These are phyloP conservation scores for Neurospora africana DNA, from an alignment of 495 filamentous ascomycete genomes.

Conservation along the genomic window DNA sequence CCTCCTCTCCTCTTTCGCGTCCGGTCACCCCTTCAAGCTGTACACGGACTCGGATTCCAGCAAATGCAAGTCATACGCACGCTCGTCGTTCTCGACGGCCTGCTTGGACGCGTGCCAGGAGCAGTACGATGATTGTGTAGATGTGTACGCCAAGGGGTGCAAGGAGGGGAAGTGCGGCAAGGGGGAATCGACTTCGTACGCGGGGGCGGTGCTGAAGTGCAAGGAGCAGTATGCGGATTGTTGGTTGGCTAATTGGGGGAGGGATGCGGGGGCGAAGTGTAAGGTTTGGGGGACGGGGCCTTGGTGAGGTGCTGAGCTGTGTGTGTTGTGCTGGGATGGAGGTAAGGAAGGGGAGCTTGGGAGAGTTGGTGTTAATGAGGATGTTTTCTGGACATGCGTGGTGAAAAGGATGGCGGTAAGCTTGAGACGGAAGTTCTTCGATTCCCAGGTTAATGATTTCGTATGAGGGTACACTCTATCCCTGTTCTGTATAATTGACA, in stretches of 20 bases:
- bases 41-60: constrained; percentile 27
- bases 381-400: neutral
- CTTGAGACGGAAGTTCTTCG: neutral
- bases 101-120: constrained; percentile 39
- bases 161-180: constrained; percentile 23
- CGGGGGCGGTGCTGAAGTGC: constrained; percentile 5
- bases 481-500: neutral
- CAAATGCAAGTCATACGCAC: constrained; percentile 29
- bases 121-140: constrained; percentile 36
- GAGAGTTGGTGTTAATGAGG: neutral
- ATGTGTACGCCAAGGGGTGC: constrained; percentile 36
- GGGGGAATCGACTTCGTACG: constrained; percentile 3
- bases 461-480: neutral
- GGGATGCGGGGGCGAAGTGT: constrained; percentile 14
- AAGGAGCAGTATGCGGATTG: constrained; percentile 7
- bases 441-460: neutral
- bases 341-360: neutral
- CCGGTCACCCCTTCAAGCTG: constrained; percentile 33
- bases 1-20: constrained; percentile 2
- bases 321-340: neutral
- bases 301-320: neutral
- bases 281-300: constrained; percentile 7
- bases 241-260: constrained; percentile 3
- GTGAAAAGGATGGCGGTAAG: neutral
- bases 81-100: constrained; percentile 16